Evolutionary conservation across 768 basidiomycete species (phyloP), one percentile per base, ranked within the genome.

Genomic region (Hydnum rufescens): DNA sequence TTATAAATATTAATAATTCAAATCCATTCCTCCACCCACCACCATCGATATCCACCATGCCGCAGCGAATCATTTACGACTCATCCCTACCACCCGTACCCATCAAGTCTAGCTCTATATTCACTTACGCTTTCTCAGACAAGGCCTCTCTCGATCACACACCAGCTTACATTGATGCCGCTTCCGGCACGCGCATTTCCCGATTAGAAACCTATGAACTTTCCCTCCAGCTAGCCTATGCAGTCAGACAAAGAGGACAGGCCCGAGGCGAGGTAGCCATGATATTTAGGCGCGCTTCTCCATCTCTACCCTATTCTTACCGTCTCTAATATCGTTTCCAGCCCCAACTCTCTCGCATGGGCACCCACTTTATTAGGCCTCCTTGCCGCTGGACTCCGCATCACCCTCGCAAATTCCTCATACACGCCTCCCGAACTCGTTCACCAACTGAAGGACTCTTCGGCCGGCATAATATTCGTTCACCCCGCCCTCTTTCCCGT

Each of bases 91-190:
- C n/a, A n/a, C n/a, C n/a, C n/a, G n/a, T n/a, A n/a, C n/a, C n/a
- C n/a, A n/a, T n/a, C n/a, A n/a, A n/a, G n/a, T n/a, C n/a, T n/a
- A n/a, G n/a, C n/a, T n/a, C n/a, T n/a, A n/a, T n/a, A n/a, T n/a
- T n/a, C n/a, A n/a, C n/a, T n/a, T n/a, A n/a, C n/a, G n/a, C n/a
- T n/a, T n/a, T n/a, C n/a, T n/a, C n/a, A n/a, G n/a, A n/a, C n/a
- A n/a, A n/a, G n/a, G n/a, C n/a, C n/a, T n/a, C n/a, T n/a, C n/a
- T n/a, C n/a, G n/a, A n/a, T n/a, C n/a, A n/a, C n/a, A n/a, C n/a
- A n/a, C n/a, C n/a, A n/a, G 81, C 80, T 2, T 82, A 77, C 61
- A 68, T 86, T 49, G 82, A 87, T 57, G 78, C 78, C 0, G 62
- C 66, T 2, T 73, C 80, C 0, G 78, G 74, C 3, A 66, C 70